phyloP scores from a whole-genome alignment of 2,329 filamentous ascomycete species.

The Ophiostoma angusticollis region DNA sequence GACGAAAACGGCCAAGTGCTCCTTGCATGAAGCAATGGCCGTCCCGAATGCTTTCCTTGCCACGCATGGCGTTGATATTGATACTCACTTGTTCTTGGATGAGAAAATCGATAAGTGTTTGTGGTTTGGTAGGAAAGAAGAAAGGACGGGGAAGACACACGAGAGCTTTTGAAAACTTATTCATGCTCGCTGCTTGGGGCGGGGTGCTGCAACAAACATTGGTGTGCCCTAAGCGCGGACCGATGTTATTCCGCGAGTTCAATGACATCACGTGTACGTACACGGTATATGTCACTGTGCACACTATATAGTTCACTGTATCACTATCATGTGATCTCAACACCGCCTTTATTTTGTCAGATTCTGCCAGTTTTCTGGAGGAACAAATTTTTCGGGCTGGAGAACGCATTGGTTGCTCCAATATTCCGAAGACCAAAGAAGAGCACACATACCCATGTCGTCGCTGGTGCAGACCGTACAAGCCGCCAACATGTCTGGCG shows the following conservation, averaged over 20 bases:
- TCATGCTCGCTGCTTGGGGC: not conserved
- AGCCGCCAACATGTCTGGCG: conserved; percentile 7
- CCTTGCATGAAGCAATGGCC: not conserved
- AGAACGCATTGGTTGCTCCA: not conserved
- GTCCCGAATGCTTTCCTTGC: not conserved
- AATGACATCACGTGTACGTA: conserved; percentile 1
- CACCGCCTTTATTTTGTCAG: conserved; percentile 10
- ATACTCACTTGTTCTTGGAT: conserved; percentile 27
- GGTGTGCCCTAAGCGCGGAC: conserved; percentile 15
- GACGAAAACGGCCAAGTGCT: not conserved
- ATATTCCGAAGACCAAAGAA: not conserved
- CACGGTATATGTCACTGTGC: not conserved
- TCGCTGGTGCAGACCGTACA: conserved; percentile 1
- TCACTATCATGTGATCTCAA: too few relatives aligned
- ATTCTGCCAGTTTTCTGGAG: conserved; percentile 7
- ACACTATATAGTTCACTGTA: not conserved
- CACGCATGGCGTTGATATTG: not conserved
- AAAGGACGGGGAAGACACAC: conserved; percentile 3
- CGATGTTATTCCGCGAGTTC: conserved; percentile 10
- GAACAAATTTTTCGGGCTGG: conserved; percentile 9
- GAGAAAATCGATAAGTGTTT: conserved; percentile 30
- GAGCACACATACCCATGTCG: conserved; percentile 1
- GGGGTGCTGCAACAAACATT: too few relatives aligned
- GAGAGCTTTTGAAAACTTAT: conserved; percentile 8
- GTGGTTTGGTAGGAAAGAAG: conserved; percentile 20